A percentile compares a stretch with the other conserved stretches of the same genome.
Evolutionary conservation across 2,329 filamentous ascomycete species (phyloP).

Genomic region (Cladosporium oxysporum): DNA sequence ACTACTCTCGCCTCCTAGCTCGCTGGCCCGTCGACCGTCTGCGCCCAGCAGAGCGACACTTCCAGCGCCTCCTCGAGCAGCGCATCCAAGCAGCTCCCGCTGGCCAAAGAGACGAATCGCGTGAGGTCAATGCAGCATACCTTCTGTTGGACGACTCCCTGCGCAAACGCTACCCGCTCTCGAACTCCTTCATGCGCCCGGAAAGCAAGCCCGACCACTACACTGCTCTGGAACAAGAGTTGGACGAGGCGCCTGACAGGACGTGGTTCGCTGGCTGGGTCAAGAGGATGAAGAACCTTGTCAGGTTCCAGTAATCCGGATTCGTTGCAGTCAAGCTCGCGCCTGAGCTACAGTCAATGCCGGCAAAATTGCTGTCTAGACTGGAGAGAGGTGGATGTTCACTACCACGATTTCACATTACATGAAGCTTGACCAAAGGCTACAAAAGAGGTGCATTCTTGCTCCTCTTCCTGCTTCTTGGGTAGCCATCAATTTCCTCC

Average conservation of each 20-base stretch:
- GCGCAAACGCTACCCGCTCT: slow-evolving; percentile 51
- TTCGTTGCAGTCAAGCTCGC: background rate
- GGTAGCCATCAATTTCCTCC: background rate
- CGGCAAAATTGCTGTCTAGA: background rate
- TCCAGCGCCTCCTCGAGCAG: slow-evolving; percentile 46
- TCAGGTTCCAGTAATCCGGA: slow-evolving; percentile 9
- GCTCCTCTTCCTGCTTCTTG: background rate
- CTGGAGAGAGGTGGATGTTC: background rate
- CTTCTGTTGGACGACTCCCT: slow-evolving; percentile 62
- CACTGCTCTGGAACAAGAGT: slow-evolving; percentile 53
- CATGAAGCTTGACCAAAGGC: background rate
- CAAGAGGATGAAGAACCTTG: slow-evolving; percentile 41
- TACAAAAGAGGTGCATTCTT: background rate
- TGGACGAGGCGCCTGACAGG: slow-evolving; percentile 55
- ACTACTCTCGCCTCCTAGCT: slow-evolving; percentile 52
- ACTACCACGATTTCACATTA: background rate
- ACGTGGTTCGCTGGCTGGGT: slow-evolving; percentile 48
- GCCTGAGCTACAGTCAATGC: background rate
- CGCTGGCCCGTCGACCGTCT: slow-evolving; percentile 54
- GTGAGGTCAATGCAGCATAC: slow-evolving; percentile 60
- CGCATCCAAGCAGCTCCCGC: slow-evolving; percentile 41
- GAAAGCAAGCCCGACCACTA: slow-evolving; percentile 55
- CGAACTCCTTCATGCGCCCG: slow-evolving; percentile 50
- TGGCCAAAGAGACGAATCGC: slow-evolving; percentile 39
- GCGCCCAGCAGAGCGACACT: slow-evolving; percentile 45